These are phyloP conservation scores for Fragosphaeria purpurea DNA, from an alignment of 2,329 filamentous ascomycete species.

Conservation along the genomic window DNA sequence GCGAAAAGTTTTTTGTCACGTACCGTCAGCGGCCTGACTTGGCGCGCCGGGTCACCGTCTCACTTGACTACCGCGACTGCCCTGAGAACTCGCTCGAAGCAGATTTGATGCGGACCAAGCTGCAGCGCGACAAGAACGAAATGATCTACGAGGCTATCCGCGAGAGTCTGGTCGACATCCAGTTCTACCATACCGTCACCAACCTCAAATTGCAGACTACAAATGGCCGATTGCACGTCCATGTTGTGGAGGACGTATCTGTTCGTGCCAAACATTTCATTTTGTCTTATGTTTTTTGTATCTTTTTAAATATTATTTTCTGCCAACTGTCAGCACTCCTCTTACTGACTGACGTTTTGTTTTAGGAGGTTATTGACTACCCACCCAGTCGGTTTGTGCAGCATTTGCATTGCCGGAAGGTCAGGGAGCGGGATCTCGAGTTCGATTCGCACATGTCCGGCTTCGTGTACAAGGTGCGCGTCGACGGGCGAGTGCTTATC, in stretches of 20 bases:
- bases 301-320: too few species aligned
- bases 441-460: conserved; percentile 93
- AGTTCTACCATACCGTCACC: conserved; percentile 92
- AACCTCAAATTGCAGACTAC: conserved; percentile 89
- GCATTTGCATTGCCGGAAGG: conserved; percentile 57
- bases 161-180: conserved; percentile 83
- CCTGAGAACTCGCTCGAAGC: conserved; percentile 74
- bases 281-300: too few species aligned
- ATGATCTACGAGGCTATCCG: conserved; percentile 92
- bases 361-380: conserved; percentile 78
- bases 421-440: conserved; percentile 63
- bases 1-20: conserved; percentile 97
- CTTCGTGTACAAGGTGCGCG: conserved; percentile 87
- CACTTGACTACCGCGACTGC: conserved; percentile 80
- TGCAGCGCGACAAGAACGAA: conserved; percentile 83
- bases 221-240: conserved; percentile 81
- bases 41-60: conserved; percentile 86
- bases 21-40: conserved; percentile 70
- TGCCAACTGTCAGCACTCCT: too few species aligned
- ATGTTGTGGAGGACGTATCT: conserved; percentile 94
- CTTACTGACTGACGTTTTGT: background rate
- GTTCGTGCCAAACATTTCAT: conserved; percentile 28
- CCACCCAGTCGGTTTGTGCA: conserved; percentile 63
- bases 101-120: conserved; percentile 66
- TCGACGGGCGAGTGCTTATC: conserved; percentile 62